These are phyloP conservation scores for Conidiobolus incongruus DNA, from an alignment of 371 early-diverging fungal species.

Conservation along the genomic window DNA sequence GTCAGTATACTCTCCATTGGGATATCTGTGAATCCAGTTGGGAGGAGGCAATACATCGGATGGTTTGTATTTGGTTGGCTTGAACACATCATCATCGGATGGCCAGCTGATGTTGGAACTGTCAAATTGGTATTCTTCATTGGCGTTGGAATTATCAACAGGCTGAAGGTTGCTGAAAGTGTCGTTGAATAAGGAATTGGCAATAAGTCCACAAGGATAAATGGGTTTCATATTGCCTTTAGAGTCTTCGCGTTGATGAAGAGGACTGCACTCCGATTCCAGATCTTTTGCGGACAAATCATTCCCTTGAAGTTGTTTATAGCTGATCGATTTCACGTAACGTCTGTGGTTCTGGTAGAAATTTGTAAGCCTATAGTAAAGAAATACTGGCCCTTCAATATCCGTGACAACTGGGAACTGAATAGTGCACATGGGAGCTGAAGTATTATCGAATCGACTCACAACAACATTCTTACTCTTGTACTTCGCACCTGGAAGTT, in stretches of 20 bases:
- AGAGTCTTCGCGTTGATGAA: conserved; percentile 4
- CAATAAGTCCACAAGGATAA: conserved; percentile 98
- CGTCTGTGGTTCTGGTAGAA: conserved; percentile 96
- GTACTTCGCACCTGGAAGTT: neutral
- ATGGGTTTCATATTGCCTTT: conserved; percentile 7
- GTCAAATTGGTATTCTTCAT: conserved; percentile 21
- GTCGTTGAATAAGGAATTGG: conserved; percentile 41
- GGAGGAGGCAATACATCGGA: conserved; percentile 47
- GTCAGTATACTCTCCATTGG: conserved; percentile 28
- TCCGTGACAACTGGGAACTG: conserved; percentile 39
- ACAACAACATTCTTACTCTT: neutral
- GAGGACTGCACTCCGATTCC: conserved; percentile 7
- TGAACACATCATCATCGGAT: conserved; percentile 51
- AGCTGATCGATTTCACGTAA: conserved; percentile 79
- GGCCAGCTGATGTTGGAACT: conserved; percentile 73
- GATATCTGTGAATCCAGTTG: conserved; percentile 39
- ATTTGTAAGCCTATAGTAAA: conserved; percentile 88
- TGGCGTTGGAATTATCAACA: neutral
- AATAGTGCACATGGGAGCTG: conserved; percentile 36
- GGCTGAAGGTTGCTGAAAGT: neutral
- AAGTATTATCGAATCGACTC: neutral
- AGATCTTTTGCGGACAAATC: conserved; percentile 9
- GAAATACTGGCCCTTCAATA: conserved; percentile 55
- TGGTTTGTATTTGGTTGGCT: conserved; percentile 22
- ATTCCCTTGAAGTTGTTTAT: conserved; percentile 62